A percentile compares a stretch with the other conserved stretches of the same genome.
Evolutionary conservation across 768 basidiomycete species (phyloP).

Genomic region (Trametes coccinea): DNA sequence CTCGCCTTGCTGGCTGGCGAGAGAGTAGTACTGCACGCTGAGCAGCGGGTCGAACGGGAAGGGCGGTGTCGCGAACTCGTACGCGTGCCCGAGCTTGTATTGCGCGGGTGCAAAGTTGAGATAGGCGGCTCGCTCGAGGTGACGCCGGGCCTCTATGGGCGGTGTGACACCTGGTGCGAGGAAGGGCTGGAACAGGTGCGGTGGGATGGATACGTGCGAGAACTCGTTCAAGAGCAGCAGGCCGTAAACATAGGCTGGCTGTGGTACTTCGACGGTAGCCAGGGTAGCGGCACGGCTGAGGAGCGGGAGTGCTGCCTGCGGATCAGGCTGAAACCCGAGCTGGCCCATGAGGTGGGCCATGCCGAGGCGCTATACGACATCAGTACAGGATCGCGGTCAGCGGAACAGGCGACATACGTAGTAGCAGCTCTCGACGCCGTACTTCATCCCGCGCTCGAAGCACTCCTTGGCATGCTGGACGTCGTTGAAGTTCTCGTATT

Average conservation of each 20-base stretch:
- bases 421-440: constrained; percentile 74
- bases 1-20: constrained; percentile 84
- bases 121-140: constrained; percentile 84
- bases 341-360: constrained; percentile 93
- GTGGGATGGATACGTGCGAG: constrained; percentile 57
- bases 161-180: constrained; percentile 51
- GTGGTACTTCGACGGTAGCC: constrained; percentile 73
- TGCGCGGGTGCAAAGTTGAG: constrained; percentile 84
- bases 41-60: constrained; percentile 87
- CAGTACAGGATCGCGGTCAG: constrained; percentile 8
- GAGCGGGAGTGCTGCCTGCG: constrained; percentile 62
- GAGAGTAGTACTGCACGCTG: constrained; percentile 86
- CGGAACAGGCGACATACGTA: constrained; percentile 47
- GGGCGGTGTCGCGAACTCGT: constrained; percentile 86
- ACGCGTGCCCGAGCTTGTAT: constrained; percentile 90
- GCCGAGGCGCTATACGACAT: constrained; percentile 71
- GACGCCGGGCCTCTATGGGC: constrained; percentile 64
- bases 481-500: constrained; percentile 90
- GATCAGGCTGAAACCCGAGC: constrained; percentile 59
- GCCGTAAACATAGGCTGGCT: constrained; percentile 88
- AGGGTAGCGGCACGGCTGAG: constrained; percentile 77
- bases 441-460: constrained; percentile 79
- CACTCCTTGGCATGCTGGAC: constrained; percentile 72
- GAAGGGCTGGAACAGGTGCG: constrained; percentile 51
- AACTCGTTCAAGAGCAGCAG: constrained; percentile 86